Evolutionary conservation across 2,329 filamentous ascomycete genomes (phyloP).

Genomic region (Spiromastix sp.): DNA sequence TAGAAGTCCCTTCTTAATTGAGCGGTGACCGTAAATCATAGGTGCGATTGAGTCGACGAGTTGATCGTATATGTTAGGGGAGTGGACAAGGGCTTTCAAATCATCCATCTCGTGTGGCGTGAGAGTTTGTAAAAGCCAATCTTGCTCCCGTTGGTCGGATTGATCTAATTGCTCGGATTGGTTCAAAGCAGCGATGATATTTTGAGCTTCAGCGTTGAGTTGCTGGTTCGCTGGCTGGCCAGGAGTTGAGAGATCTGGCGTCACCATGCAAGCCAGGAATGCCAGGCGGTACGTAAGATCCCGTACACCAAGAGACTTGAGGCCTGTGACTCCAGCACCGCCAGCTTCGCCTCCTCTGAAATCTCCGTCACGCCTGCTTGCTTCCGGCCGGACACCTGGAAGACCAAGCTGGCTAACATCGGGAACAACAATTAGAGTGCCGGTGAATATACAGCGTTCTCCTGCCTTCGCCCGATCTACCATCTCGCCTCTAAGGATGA

Average conservation of each 20-base stretch:
- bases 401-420: conserved; percentile 92
- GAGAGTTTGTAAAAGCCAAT: conserved; percentile 76
- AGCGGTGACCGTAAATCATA: conserved; percentile 93
- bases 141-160: conserved; percentile 75
- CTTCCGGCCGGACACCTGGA: conserved; percentile 72
- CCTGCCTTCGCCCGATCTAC: conserved; percentile 95
- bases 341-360: conserved; percentile 69
- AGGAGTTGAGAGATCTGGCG: conserved; percentile 71
- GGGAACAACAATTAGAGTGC: conserved; percentile 88
- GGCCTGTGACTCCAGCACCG: conserved; percentile 71
- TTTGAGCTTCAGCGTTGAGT: conserved; percentile 62
- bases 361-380: conserved; percentile 71
- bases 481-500: conserved; percentile 92
- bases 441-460: conserved; percentile 97
- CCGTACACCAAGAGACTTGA: conserved; percentile 87
- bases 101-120: conserved; percentile 83
- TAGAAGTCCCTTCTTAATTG: conserved; percentile 93
- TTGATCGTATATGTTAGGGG: conserved; percentile 86
- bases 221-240: conserved; percentile 63
- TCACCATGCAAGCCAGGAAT: conserved; percentile 96
- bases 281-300: conserved; percentile 92
- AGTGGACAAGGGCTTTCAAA: conserved; percentile 84
- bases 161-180: conserved; percentile 60
- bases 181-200: conserved; percentile 76
- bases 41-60: conserved; percentile 90